Evolutionary conservation across 805 yeast genomes (phyloP).

Genomic region (Yamadazyma insecticola): DNA sequence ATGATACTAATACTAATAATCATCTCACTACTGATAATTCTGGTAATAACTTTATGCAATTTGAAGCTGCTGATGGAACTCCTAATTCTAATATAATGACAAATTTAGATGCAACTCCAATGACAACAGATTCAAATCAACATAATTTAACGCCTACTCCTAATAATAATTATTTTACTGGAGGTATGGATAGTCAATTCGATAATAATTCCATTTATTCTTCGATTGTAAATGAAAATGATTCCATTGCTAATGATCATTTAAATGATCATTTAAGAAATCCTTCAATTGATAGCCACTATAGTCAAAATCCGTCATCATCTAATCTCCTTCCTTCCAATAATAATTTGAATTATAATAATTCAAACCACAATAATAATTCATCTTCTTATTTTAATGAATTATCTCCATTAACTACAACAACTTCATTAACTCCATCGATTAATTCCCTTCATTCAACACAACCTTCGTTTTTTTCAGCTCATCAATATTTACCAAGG

Average conservation of each 20-base stretch:
- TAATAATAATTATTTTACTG: not conserved
- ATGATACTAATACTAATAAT: conserved; percentile 1
- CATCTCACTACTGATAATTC: conserved; percentile 1
- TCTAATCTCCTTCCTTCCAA: conserved; percentile 4
- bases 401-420: conserved; percentile 39
- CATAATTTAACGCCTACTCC: not conserved
- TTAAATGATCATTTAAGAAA: conserved; percentile 13
- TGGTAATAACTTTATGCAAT: no score
- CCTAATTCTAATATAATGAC: no score
- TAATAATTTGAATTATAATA: conserved; percentile 5
- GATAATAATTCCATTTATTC: conserved; percentile 9
- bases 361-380: no score
- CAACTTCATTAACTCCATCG: conserved; percentile 40
- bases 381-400: conserved; percentile 21
- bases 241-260: conserved; percentile 6
- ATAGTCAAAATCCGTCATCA: conserved; percentile 8
- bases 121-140: no score
- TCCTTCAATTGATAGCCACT: conserved; percentile 10
- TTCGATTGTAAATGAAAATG: conserved; percentile 10
- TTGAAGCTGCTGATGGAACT: no score
- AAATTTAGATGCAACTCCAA: no score
- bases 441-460: conserved; percentile 36
- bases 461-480: conserved; percentile 41
- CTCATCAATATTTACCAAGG: conserved; percentile 36
- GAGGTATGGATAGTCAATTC: conserved; percentile 2